These are phyloP conservation scores for Zizania latifolia DNA, from an alignment of 176 grass and related monocot species.

Conservation along the genomic window DNA sequence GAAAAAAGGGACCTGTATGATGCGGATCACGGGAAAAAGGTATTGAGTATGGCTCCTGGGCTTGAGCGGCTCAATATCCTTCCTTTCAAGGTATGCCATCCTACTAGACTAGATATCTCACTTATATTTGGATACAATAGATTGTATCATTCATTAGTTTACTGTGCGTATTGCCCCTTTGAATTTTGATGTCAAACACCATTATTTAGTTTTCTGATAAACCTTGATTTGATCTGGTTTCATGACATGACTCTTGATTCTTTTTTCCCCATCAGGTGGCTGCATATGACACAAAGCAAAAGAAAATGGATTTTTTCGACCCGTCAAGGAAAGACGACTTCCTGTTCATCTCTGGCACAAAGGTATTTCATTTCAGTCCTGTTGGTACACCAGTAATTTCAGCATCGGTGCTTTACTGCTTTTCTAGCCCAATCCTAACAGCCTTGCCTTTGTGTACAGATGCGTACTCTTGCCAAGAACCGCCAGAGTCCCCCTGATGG, in stretches of 20 bases:
- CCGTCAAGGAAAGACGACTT: slow-evolving; percentile 92
- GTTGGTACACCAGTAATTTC: neutral
- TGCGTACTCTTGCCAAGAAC: slow-evolving; percentile 88
- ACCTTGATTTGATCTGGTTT: neutral
- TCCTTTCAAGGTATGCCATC: slow-evolving; percentile 79
- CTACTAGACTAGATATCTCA: neutral
- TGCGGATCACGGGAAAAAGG: slow-evolving; percentile 96
- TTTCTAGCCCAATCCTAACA: slow-evolving; percentile 3
- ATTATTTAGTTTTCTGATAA: neutral
- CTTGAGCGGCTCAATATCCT: slow-evolving; percentile 95
- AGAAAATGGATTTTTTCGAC: slow-evolving; percentile 96
- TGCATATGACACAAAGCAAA: slow-evolving; percentile 75
- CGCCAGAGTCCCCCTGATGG: slow-evolving; percentile 72
- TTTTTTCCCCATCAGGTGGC: slow-evolving; percentile 60
- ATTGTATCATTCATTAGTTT: neutral
- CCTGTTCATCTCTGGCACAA: slow-evolving; percentile 95
- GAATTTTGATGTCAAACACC: neutral
- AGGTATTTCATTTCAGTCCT: slow-evolving; percentile 42
- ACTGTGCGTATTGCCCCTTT: neutral
- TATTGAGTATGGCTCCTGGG: slow-evolving; percentile 89
- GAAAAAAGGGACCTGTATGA: slow-evolving; percentile 94
- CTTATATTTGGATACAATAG: neutral
- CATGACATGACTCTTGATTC: slow-evolving; percentile 23
- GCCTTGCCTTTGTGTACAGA: slow-evolving; percentile 33
- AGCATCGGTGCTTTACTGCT: neutral